phyloP scores from a whole-genome alignment of 805 yeast genomes.

The Nakazawaea anatomiae region DNA sequence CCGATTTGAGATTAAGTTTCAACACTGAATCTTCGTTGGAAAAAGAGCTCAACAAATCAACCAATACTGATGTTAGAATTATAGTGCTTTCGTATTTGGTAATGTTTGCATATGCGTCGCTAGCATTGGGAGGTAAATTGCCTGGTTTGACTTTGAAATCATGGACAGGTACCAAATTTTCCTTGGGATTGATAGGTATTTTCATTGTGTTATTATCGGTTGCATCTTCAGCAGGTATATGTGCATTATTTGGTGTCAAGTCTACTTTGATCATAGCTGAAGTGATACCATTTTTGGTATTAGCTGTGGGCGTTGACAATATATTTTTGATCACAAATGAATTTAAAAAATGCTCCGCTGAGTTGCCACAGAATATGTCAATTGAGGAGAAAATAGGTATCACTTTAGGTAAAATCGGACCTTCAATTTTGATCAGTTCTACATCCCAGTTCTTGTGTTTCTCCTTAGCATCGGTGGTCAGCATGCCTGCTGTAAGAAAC shows the following conservation, averaged over 20 bases:
- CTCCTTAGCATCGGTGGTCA: slow-evolving; percentile 68
- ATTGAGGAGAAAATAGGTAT: slow-evolving; percentile 55
- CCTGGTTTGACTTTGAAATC: slow-evolving; percentile 8
- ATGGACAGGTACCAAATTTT: slow-evolving; percentile 53
- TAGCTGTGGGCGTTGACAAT: slow-evolving; percentile 96
- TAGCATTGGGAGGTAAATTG: slow-evolving; percentile 50
- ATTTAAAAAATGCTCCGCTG: slow-evolving; percentile 46
- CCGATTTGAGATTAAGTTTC: slow-evolving; percentile 62
- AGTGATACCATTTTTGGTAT: slow-evolving; percentile 86
- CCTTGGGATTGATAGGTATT: slow-evolving; percentile 81
- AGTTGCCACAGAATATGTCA: slow-evolving; percentile 29
- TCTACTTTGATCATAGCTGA: slow-evolving; percentile 93
- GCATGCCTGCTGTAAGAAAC: slow-evolving; percentile 95
- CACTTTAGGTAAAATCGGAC: slow-evolving; percentile 74
- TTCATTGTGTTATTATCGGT: slow-evolving; percentile 78
- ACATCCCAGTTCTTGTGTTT: slow-evolving; percentile 77
- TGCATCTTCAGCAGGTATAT: slow-evolving; percentile 74
- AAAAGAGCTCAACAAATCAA: slow-evolving; percentile 75
- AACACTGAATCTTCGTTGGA: slow-evolving; percentile 81
- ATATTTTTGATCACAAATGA: slow-evolving; percentile 84
- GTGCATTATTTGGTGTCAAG: slow-evolving; percentile 69
- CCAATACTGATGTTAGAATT: slow-evolving; percentile 71
- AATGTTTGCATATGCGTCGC: slow-evolving; percentile 85
- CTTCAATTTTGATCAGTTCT: slow-evolving; percentile 77
- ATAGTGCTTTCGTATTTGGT: slow-evolving; percentile 69